Evolutionary conservation across 495 filamentous ascomycete species (phyloP).

Genomic region (Neurospora sp.): DNA sequence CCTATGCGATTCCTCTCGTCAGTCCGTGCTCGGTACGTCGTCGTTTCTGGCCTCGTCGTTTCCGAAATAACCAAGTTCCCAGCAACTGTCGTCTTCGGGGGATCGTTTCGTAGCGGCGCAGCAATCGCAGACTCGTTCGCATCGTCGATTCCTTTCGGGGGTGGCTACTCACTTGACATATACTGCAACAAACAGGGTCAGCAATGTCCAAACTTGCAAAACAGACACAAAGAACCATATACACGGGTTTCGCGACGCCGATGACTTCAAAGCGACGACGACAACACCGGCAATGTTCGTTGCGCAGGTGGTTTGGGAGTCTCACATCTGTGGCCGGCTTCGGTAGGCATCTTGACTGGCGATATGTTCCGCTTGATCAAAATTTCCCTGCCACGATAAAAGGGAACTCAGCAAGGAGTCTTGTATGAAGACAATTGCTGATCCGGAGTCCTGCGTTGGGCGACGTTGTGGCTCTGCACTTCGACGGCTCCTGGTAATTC

Average conservation of each 20-base stretch:
- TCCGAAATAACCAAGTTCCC: not conserved
- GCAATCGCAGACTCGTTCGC: not conserved
- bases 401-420: conserved; percentile 26
- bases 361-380: conserved; percentile 28
- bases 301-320: conserved; percentile 15
- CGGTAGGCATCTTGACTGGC: conserved; percentile 66
- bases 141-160: conserved; percentile 14
- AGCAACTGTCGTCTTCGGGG: not conserved
- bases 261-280: conserved; percentile 2
- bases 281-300: not conserved
- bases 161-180: conserved; percentile 78
- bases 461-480: conserved; percentile 29
- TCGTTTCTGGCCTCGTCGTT: conserved; percentile 16
- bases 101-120: not conserved
- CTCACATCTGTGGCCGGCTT: conserved; percentile 79
- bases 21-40: conserved; percentile 17
- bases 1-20: conserved; percentile 40
- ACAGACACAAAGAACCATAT: not conserved
- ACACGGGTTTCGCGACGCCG: conserved; percentile 2
- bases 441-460: conserved; percentile 26
- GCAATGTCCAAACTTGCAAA: conserved; percentile 5
- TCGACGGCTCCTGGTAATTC: conserved; percentile 22
- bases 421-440: conserved; percentile 22
- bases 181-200: conserved; percentile 46
- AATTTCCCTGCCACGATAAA: conserved; percentile 19